Base-by-base conservation (phyloP, 768 basidiomycete species). In the Dentipellis sp. region DNA sequence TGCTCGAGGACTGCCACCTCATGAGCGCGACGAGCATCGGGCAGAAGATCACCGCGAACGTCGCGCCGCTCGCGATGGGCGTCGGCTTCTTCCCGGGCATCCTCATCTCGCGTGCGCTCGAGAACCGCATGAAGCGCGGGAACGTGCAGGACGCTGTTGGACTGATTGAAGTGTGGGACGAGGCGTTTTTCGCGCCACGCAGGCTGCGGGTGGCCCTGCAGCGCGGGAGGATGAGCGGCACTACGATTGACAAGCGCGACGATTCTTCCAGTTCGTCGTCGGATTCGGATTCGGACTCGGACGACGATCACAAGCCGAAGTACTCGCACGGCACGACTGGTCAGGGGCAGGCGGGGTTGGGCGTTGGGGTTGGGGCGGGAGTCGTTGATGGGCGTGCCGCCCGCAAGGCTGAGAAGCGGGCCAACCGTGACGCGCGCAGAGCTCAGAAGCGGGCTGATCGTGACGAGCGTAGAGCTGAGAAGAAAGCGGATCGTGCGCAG, bases 21-120 rank as follows among this genome's bases (percentile, higher is more conserved):
- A 17, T 35, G 11, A 12, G 59, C 52, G n/a, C 52, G 58, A 9
- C 9, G 47, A 55, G 42, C 50, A 9, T 48, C 54, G 17, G 29
- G 14, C 53, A 55, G 42, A 56, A 56, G n/a, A 52, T 61, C 56
- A 49, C 55, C n/a, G 12, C 57, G 52, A 36, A 21, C 34, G 48
- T 56, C 23, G 39, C 46, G 40, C 60, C 60, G 4, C 10, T 52
- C 39, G 39, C 48, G 42, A 56, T 56, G 35, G 55, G 53, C 16
- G 22, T 61, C 17, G 61, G 59, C 5, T 53, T 57, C 29, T 16
- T 59, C 7, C 39, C 50, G 2, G 60, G 58, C n/a, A 45, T 45
- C 6, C n/a, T 45, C 42, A 16, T 45, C 2, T 45, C 42, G n/a
- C 42, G 42, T 7, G 42, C 42, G 16, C n/a, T 45, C n/a, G 42